These are phyloP conservation scores for Hymenoscyphus salicellus DNA, from an alignment of 2,329 filamentous ascomycete genomes.

Conservation along the genomic window DNA sequence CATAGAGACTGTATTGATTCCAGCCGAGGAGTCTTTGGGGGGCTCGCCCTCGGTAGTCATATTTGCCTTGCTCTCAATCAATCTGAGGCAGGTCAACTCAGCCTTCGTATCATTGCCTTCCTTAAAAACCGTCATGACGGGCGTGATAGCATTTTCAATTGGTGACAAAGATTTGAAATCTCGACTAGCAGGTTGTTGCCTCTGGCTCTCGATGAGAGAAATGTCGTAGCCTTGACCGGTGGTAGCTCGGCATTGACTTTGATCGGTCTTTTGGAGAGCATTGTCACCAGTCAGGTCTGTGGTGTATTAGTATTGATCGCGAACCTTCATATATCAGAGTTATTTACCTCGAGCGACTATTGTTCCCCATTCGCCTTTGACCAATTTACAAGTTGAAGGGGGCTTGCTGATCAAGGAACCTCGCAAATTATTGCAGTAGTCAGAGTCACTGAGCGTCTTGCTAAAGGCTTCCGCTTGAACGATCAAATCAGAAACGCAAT, in stretches of 20 bases:
- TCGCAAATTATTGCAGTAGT: not conserved
- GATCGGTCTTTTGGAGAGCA: not conserved
- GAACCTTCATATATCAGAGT: not conserved
- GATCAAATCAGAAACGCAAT: not conserved
- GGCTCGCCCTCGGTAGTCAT: not conserved
- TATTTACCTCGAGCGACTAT: not conserved
- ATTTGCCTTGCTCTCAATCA: not conserved
- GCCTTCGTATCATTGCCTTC: constrained; percentile 1
- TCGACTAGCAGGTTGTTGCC: not conserved
- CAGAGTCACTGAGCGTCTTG: not conserved
- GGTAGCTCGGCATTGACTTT: constrained; percentile 4
- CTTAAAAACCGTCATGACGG: not conserved
- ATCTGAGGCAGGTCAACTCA: constrained; percentile 1
- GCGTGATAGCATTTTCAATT: not conserved
- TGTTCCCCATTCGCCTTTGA: not conserved
- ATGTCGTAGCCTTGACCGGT: not conserved
- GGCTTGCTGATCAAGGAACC: not conserved
- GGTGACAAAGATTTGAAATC: not conserved
- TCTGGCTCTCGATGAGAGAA: not conserved
- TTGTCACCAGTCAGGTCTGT: not conserved
- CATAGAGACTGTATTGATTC: not conserved
- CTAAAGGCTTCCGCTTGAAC: not conserved
- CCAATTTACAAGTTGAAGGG: not conserved
- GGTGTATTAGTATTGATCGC: not conserved
- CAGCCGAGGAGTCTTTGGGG: not conserved